Conservation (phyloP, 306 rosid genomes). For the Cicer bijugum region DNA sequence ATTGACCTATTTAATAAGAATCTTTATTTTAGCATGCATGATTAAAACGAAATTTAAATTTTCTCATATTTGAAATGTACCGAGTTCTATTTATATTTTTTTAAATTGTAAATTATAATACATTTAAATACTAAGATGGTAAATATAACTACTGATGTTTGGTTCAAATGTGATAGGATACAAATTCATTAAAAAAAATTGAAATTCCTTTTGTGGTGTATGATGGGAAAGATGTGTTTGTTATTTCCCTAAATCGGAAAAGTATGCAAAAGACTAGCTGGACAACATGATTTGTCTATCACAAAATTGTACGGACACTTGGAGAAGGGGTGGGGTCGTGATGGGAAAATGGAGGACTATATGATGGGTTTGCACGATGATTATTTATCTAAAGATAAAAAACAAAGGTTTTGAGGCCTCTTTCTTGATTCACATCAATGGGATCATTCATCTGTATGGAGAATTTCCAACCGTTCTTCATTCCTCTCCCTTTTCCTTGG, state of each 20-base stretch:
- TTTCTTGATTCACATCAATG: conserved; percentile 46
- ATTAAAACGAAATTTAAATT: too few relatives aligned
- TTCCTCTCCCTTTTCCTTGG: conserved; percentile 6
- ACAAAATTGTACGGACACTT: conserved; percentile 32
- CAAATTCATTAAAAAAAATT: not conserved
- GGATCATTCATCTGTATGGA: conserved; percentile 43
- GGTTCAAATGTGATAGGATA: too few relatives aligned
- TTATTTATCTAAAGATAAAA: not conserved
- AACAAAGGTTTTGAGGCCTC: conserved; percentile 31
- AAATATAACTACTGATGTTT: too few relatives aligned
- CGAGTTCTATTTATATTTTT: too few relatives aligned
- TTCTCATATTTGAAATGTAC: too few relatives aligned
- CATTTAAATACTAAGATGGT: too few relatives aligned
- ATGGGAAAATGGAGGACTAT: conserved; percentile 39
- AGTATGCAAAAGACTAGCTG: conserved; percentile 41
- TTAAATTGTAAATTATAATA: too few relatives aligned
- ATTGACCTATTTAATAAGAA: too few relatives aligned
- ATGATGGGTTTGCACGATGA: conserved; percentile 43
- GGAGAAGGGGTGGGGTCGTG: conserved; percentile 37
- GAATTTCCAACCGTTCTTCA: conserved; percentile 32
- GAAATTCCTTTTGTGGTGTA: conserved; percentile 18
- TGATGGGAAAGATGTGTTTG: conserved; percentile 26
- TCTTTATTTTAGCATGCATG: too few relatives aligned
- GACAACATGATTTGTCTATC: conserved; percentile 42
- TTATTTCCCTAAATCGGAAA: conserved; percentile 54